A percentile compares a stretch with the other conserved stretches of the same genome.
phyloP scores from a whole-genome alignment of 2,329 filamentous ascomycete species.

The Fusarium staphyleae region DNA sequence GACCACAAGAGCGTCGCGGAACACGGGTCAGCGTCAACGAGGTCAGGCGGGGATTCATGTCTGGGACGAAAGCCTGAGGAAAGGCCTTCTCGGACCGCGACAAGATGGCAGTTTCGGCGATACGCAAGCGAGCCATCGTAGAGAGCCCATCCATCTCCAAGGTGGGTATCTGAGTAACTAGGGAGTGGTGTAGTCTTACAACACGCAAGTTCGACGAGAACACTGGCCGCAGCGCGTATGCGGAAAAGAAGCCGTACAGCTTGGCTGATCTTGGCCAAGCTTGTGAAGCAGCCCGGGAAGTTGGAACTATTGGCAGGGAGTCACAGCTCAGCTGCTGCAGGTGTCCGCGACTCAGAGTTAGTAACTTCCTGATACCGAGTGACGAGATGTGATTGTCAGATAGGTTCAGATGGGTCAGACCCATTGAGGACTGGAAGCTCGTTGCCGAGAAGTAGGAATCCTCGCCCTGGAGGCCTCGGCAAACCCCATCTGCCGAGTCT shows the following conservation, averaged over 20 bases:
- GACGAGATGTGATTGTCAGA: constrained; percentile 58
- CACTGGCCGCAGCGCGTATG: constrained; percentile 60
- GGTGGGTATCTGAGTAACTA: constrained; percentile 63
- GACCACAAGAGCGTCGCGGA: constrained; percentile 60
- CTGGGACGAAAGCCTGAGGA: constrained; percentile 57
- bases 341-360: constrained; percentile 53
- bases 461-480: constrained; percentile 36
- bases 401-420: constrained; percentile 62
- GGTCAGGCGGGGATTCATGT: constrained; percentile 63
- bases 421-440: constrained; percentile 32
- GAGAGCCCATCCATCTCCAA: constrained; percentile 50
- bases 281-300: constrained; percentile 5
- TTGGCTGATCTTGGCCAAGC: constrained; percentile 43
- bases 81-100: constrained; percentile 55
- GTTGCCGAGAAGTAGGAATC: constrained; percentile 30
- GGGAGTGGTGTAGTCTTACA: constrained; percentile 65
- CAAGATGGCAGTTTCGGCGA: constrained; percentile 56
- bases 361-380: constrained; percentile 51
- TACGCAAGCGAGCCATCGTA: constrained; percentile 46
- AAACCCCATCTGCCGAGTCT: constrained; percentile 42
- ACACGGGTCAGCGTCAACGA: constrained; percentile 62
- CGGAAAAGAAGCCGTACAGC: constrained; percentile 53
- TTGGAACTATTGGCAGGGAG: constrained; percentile 45
- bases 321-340: constrained; percentile 63
- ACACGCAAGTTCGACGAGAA: constrained; percentile 60